Evolutionary conservation across 2,329 filamentous ascomycete genomes (phyloP), one percentile per base, ranked within the genome.

Genomic region (Hymenoscyphus scutula): DNA sequence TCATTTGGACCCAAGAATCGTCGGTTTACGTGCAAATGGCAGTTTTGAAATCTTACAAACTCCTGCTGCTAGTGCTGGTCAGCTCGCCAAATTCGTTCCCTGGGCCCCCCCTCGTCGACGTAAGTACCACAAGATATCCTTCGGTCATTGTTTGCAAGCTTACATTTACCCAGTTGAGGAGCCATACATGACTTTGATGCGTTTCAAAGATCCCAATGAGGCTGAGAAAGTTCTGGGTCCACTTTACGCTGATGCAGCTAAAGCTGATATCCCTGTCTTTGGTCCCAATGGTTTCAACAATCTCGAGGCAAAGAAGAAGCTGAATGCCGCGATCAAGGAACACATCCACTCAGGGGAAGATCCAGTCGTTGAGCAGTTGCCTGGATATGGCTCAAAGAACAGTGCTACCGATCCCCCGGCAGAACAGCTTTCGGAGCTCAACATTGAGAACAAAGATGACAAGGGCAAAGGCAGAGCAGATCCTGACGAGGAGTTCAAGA

Each of bases 1-100:
- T 3, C 79, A 80, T 15, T 70, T 87, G 56, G 81, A 81, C 27
- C 84, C 85, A 32, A 80, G 86, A n/a, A 76, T 86, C 45, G 73
- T 89, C 27, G 84, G 85, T 1, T 73, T 89, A 29, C 80, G 85
- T 29, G 84, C 84, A 37, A 88, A 82, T 65, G 85, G 86, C 19
- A 78, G 77, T 15, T 85, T 88, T 70, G 84, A 86, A 32, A 84
- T 89, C 19, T 72, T 89, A 29, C 82, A 87, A 66, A 83, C 84
- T 69, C 84, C 86, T 4, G 83, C 84, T 1, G 79, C 80, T 62
- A 84, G 84, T 1, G 79, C 82, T 1, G 80, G 83, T 56, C 84
- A 87, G 61, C 75, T 86, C 11, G 86, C 82, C 64, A 84, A 87
- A 65, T 74, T 89, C 64, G 77, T 86, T 15, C 84, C 85, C 0